Conservation (phyloP, 2,329 filamentous ascomycete genomes). For the Fusarium tanahbumbuense region DNA sequence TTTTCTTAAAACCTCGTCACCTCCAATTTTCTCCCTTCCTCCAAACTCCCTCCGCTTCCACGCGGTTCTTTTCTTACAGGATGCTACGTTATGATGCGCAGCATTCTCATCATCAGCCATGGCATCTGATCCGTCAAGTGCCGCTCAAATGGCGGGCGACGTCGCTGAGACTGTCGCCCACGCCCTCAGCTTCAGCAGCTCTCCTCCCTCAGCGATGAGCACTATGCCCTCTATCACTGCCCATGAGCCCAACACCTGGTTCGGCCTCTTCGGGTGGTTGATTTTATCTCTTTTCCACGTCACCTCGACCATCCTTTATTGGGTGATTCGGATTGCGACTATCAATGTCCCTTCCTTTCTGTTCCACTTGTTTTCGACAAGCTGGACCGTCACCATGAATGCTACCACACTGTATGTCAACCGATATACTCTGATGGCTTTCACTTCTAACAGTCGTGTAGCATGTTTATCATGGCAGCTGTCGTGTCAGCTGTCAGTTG, state of each 20-base stretch:
- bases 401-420: constrained; percentile 86
- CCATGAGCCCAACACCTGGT: constrained; percentile 63
- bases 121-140: constrained; percentile 57
- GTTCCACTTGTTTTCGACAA: constrained; percentile 90
- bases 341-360: constrained; percentile 91
- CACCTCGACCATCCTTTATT: constrained; percentile 74
- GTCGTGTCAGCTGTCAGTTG: constrained; percentile 89
- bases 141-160: constrained; percentile 49
- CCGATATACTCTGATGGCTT: constrained; percentile 2
- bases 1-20: constrained; percentile 39
- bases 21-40: constrained; percentile 28
- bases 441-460: constrained; percentile 48
- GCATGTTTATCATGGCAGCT: constrained; percentile 79
- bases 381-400: constrained; percentile 97
- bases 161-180: constrained; percentile 50
- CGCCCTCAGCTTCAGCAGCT: constrained; percentile 51
- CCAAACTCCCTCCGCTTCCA: constrained; percentile 38
- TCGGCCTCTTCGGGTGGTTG: constrained; percentile 66
- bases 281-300: constrained; percentile 67
- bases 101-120: constrained; percentile 51
- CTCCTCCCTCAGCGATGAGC: constrained; percentile 55
- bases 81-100: constrained; percentile 52
- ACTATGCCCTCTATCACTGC: constrained; percentile 49
- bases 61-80: constrained; percentile 47
- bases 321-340: constrained; percentile 84